Conservation (phyloP, 202 grass and related monocot species). For the Panicum hallii region DNA sequence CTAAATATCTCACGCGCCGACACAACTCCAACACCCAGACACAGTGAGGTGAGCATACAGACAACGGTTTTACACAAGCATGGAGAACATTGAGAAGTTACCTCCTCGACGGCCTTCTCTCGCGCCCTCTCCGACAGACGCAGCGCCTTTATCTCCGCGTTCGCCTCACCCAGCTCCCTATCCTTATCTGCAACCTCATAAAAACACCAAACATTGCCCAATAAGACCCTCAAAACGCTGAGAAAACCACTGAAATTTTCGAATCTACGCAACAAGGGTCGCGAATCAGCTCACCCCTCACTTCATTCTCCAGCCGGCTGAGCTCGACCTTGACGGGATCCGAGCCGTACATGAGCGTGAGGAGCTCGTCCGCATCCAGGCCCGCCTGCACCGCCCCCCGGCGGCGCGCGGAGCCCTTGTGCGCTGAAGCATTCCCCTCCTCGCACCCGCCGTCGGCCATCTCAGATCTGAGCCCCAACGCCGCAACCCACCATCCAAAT, state of each 20-base stretch:
- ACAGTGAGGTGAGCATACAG: not conserved
- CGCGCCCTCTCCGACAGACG: constrained; percentile 84
- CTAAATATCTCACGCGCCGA: constrained; percentile 4
- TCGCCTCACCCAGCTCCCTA: constrained; percentile 81
- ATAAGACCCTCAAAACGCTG: not conserved
- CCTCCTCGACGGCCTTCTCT: constrained; percentile 93
- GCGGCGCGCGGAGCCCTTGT: constrained; percentile 64
- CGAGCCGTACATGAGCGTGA: constrained; percentile 90
- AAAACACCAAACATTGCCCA: constrained; percentile 25
- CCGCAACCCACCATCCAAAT: constrained; percentile 36
- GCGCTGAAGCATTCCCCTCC: constrained; percentile 64
- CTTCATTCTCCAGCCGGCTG: constrained; percentile 94
- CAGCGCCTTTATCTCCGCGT: constrained; percentile 87
- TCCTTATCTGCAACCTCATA: constrained; percentile 65
- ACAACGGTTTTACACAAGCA: too few species aligned
- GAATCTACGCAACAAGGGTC: not conserved
- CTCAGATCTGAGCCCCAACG: constrained; percentile 67
- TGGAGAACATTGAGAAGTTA: constrained; percentile 40
- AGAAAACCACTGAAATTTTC: not conserved
- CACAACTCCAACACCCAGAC: constrained; percentile 5
- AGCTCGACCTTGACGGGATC: constrained; percentile 99
- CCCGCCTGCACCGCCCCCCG: constrained; percentile 60
- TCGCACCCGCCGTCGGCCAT: constrained; percentile 61
- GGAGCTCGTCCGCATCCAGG: constrained; percentile 84
- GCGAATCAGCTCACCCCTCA: constrained; percentile 82